Conservation (phyloP, 805 yeast species). For the Starmerella asiatica region DNA sequence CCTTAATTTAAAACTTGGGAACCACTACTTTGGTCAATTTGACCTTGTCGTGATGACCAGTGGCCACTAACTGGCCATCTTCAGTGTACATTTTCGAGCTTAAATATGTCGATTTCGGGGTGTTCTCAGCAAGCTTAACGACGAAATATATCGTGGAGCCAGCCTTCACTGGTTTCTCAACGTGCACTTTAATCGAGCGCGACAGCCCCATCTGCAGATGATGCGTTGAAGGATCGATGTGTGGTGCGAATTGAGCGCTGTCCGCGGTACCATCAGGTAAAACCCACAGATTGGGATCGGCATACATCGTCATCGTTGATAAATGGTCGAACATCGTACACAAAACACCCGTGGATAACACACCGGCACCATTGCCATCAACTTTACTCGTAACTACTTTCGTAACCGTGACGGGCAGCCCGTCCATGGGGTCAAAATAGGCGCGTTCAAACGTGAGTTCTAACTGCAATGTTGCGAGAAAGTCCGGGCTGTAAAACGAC, state of each 20-base stretch:
- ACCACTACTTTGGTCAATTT: slow-evolving; percentile 13
- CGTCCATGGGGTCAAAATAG: slow-evolving; percentile 11
- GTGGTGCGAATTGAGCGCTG: not conserved
- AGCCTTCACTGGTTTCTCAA: slow-evolving; percentile 8
- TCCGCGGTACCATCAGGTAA: slow-evolving; percentile 6
- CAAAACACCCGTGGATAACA: slow-evolving; percentile 10
- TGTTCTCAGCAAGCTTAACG: slow-evolving; percentile 13
- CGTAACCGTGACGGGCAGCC: slow-evolving; percentile 11
- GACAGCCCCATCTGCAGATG: slow-evolving; percentile 13
- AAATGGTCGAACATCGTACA: slow-evolving; percentile 13
- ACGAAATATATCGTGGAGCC: slow-evolving; percentile 12
- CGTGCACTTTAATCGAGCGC: slow-evolving; percentile 15
- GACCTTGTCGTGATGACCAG: slow-evolving; percentile 18
- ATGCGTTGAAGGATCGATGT: not conserved
- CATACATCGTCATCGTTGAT: slow-evolving; percentile 7
- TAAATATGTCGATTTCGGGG: slow-evolving; percentile 7
- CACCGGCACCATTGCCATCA: slow-evolving; percentile 2
- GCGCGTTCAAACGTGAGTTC: slow-evolving; percentile 3
- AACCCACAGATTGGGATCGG: slow-evolving; percentile 11
- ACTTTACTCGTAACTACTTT: slow-evolving; percentile 3
- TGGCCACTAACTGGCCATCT: slow-evolving; percentile 10
- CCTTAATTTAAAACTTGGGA: slow-evolving; percentile 11
- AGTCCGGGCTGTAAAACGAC: not conserved
- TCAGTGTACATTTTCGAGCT: slow-evolving; percentile 4
- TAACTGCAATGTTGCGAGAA: slow-evolving; percentile 8